These are phyloP conservation scores for Suillus clintonianus DNA, from an alignment of 768 basidiomycete genomes.

Conservation along the genomic window DNA sequence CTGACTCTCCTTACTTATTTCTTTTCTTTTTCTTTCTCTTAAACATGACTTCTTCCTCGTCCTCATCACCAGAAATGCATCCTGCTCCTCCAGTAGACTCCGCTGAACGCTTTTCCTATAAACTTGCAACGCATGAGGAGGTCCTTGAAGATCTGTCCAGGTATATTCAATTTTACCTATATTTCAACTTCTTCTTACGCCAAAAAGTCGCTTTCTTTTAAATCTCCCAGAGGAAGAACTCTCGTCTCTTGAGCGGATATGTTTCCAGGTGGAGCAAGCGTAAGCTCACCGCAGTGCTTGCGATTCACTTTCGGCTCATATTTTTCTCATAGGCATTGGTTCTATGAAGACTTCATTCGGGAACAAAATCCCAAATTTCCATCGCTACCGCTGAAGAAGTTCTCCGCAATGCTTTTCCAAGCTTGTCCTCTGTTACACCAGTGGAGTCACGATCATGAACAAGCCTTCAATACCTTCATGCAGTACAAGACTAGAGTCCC, in stretches of 20 bases:
- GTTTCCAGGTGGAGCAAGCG: conserved; percentile 99
- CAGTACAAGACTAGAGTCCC: conserved; percentile 96
- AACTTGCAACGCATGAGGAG: conserved; percentile 78
- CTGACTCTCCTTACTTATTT: conserved; percentile 32
- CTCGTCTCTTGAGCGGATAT: conserved; percentile 87
- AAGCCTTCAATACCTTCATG: conserved; percentile 89
- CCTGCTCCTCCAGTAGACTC: conserved; percentile 44
- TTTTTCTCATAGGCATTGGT: conserved; percentile 81
- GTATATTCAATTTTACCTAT: conserved; percentile 39
- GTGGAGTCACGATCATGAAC: conserved; percentile 83
- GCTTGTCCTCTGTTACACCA: conserved; percentile 81
- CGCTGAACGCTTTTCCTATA: conserved; percentile 53
- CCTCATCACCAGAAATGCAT: conserved; percentile 75
- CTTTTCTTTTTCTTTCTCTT: conserved; percentile 28
- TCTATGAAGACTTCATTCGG: conserved; percentile 98
- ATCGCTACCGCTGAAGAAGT: conserved; percentile 85
- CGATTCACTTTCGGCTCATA: conserved; percentile 15
- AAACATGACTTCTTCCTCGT: conserved; percentile 74
- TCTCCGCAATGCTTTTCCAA: conserved; percentile 89
- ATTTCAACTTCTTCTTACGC: conserved; percentile 14
- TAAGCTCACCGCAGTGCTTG: conserved; percentile 44
- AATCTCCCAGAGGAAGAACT: conserved; percentile 95
- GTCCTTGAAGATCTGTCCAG: conserved; percentile 91
- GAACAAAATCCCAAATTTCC: conserved; percentile 88
- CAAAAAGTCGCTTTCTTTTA: conserved; percentile 85